Conservation (phyloP, 1,284 basidiomycete species). For the Lentinus polychrous region DNA sequence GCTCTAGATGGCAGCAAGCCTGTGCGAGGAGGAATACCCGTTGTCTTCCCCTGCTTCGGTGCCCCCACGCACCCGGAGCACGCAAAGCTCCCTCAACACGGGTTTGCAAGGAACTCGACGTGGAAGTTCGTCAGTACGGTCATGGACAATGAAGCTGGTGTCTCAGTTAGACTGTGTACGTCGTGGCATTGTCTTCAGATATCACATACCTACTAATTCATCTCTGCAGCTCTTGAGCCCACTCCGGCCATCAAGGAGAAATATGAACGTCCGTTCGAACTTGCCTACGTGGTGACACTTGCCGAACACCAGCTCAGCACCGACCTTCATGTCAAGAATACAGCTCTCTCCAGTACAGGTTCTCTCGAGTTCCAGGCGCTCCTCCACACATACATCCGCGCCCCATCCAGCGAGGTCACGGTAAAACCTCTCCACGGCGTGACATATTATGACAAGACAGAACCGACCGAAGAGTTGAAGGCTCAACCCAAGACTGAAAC, state of each 20-base stretch:
- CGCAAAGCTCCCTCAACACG: slow-evolving; percentile 70
- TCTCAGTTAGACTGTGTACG: slow-evolving; percentile 71
- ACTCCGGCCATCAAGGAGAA: slow-evolving; percentile 48
- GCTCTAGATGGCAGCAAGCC: slow-evolving; percentile 67
- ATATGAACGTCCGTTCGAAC: slow-evolving; percentile 59
- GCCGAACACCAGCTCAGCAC: slow-evolving; percentile 69
- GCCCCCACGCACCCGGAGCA: slow-evolving; percentile 70
- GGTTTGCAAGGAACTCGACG: slow-evolving; percentile 69
- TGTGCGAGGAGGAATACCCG: slow-evolving; percentile 79
- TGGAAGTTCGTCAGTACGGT: slow-evolving; percentile 67
- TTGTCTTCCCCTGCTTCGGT: slow-evolving; percentile 85
- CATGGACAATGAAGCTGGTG: slow-evolving; percentile 63
- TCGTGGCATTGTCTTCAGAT: slow-evolving; percentile 10
- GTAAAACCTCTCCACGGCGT: slow-evolving; percentile 56
- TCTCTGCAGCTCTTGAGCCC: slow-evolving; percentile 48
- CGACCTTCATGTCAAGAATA: slow-evolving; percentile 74
- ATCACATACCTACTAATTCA: slow-evolving; percentile 1
- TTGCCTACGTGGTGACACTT: slow-evolving; percentile 76
- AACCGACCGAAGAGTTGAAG: slow-evolving; percentile 43
- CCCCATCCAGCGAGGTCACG: slow-evolving; percentile 48
- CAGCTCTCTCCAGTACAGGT: slow-evolving; percentile 37
- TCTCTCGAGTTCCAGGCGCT: slow-evolving; percentile 79
- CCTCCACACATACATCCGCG: slow-evolving; percentile 82
- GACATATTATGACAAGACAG: slow-evolving; percentile 75
- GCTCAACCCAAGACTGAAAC: slow-evolving; percentile 50